Evolutionary conservation across 192 early-diverging fungal species (phyloP).

Genomic region (Linnemannia exigua): DNA sequence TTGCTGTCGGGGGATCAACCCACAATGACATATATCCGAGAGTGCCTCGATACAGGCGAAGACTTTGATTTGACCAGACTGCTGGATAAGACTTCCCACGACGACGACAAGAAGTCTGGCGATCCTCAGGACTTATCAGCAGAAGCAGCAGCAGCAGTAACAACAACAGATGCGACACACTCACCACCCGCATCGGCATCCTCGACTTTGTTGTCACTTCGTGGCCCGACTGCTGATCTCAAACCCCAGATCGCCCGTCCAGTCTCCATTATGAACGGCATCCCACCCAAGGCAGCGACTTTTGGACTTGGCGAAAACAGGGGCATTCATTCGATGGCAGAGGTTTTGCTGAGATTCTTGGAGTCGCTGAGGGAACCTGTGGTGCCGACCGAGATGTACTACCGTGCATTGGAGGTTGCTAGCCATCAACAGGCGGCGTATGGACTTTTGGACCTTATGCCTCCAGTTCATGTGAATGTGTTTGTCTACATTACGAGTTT

Average conservation of each 20-base stretch:
- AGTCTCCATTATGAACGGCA: constrained; percentile 63
- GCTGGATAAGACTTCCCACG: constrained; percentile 29
- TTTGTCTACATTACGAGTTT: constrained; percentile 89
- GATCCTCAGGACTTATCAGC: constrained; percentile 22
- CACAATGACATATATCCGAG: constrained; percentile 75
- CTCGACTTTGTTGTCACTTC: constrained; percentile 21
- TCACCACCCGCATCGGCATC: constrained; percentile 21
- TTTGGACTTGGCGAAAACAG: constrained; percentile 67
- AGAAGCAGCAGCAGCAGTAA: constrained; percentile 10
- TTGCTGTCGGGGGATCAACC: constrained; percentile 71
- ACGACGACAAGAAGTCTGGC: not conserved
- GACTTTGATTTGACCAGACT: constrained; percentile 71
- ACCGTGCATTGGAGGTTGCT: constrained; percentile 72
- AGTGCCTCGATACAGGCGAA: constrained; percentile 85
- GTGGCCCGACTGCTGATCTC: constrained; percentile 41
- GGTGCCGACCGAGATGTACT: constrained; percentile 74
- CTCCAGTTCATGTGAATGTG: constrained; percentile 78
- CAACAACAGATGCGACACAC: constrained; percentile 30
- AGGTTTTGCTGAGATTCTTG: constrained; percentile 78
- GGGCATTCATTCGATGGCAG: constrained; percentile 76
- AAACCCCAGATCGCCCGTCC: constrained; percentile 59
- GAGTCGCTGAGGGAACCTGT: constrained; percentile 81
- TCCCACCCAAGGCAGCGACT: constrained; percentile 53
- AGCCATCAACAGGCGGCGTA: constrained; percentile 57
- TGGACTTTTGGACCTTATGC: constrained; percentile 56